Percentiles rank a stretch among this genome's conserved stretches.
Evolutionary conservation across 2,329 filamentous ascomycete genomes (phyloP).

Genomic region (Ophiostoma sp.): DNA sequence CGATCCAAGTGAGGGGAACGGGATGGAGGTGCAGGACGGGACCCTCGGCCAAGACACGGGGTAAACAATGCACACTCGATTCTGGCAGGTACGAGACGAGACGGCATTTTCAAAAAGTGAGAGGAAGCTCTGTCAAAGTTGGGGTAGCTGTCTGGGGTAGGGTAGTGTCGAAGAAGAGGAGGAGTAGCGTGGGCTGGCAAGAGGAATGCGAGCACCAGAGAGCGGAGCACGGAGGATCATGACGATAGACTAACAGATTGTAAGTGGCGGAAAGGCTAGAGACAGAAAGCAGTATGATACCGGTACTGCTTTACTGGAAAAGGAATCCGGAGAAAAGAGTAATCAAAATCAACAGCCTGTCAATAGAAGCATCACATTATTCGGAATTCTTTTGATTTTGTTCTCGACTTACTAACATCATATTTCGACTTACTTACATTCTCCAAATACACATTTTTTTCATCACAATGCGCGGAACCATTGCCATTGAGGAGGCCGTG

Average conservation of each 20-base stretch:
- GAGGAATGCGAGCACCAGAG: not conserved
- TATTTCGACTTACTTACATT: not conserved
- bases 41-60: not conserved
- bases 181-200: not conserved
- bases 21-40: not conserved
- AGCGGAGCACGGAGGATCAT: not conserved
- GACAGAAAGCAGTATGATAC: not conserved
- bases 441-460: not conserved
- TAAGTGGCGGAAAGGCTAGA: not conserved
- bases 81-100: not conserved
- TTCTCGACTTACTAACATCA: no score
- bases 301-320: not conserved
- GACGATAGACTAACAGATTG: not conserved
- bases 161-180: not conserved
- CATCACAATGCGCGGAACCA: conserved; percentile 34
- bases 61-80: not conserved
- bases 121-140: not conserved
- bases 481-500: conserved; percentile 41
- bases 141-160: conserved; percentile 2
- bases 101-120: not conserved
- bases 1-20: conserved; percentile 1
- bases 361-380: no score
- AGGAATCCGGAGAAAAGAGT: not conserved
- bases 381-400: no score
- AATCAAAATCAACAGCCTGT: not conserved